These are phyloP conservation scores for Vanrija sp. DNA, from an alignment of 1,284 basidiomycete genomes.

Conservation along the genomic window DNA sequence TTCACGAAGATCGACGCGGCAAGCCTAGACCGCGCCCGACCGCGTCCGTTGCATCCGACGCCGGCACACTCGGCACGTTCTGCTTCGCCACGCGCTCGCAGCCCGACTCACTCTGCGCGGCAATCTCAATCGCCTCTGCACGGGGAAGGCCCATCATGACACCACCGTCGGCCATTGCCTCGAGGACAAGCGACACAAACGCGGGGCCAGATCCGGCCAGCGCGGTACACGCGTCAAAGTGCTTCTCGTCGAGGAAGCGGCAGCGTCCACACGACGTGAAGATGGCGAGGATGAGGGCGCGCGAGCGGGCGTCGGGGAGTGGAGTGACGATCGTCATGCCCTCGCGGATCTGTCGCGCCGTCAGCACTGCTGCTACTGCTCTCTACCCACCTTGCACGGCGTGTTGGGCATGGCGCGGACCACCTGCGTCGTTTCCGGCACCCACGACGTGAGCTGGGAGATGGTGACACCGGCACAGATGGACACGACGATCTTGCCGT, in stretches of 20 bases:
- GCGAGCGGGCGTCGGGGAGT: constrained; percentile 51
- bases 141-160: constrained; percentile 99
- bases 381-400: constrained; percentile 73
- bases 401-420: constrained; percentile 99
- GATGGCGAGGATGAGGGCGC: constrained; percentile 79
- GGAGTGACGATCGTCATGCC: constrained; percentile 89
- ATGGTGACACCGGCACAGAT: constrained; percentile 95
- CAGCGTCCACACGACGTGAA: constrained; percentile 93
- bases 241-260: constrained; percentile 90
- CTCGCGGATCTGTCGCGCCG: constrained; percentile 72
- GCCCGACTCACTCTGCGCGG: constrained; percentile 76
- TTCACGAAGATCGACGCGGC: neutral
- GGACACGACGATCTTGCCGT: constrained; percentile 88
- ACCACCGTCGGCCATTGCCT: constrained; percentile 98
- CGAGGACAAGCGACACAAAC: constrained; percentile 93
- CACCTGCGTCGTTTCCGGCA: constrained; percentile 71
- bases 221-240: constrained; percentile 98
- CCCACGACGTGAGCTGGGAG: constrained; percentile 70
- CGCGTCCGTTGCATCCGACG: no score
- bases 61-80: neutral
- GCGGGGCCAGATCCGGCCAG: constrained; percentile 94
- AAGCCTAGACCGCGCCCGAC: no score
- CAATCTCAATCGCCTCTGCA: constrained; percentile 87
- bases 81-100: neutral
- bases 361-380: neutral